A percentile compares a stretch with the other conserved stretches of the same genome.
These are phyloP conservation scores for Aspergillus caelatus DNA, from an alignment of 2,329 filamentous ascomycete genomes.

Conservation along the genomic window DNA sequence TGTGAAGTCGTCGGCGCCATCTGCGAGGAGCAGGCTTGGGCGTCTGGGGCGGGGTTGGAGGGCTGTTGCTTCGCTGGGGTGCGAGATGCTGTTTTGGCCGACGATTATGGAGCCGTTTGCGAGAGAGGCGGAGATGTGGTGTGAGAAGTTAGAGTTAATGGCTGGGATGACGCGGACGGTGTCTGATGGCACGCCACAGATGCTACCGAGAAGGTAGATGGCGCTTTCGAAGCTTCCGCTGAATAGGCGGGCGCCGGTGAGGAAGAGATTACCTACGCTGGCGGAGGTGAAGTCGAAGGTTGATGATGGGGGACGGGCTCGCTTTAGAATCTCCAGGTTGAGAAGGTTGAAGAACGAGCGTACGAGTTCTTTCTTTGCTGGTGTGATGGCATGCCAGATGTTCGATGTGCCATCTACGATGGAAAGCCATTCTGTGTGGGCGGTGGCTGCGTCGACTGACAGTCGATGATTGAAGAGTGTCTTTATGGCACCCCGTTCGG, in stretches of 20 bases:
- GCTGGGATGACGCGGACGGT: conserved; percentile 80
- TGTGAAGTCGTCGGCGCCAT: conserved; percentile 35
- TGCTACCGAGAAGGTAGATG: conserved; percentile 84
- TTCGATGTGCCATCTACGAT: conserved; percentile 81
- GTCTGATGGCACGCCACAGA: conserved; percentile 76
- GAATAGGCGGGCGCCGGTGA: conserved; percentile 85
- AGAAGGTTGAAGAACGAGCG: conserved; percentile 75
- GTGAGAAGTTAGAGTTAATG: conserved; percentile 92
- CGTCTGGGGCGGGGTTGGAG: conserved; percentile 36
- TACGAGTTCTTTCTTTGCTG: conserved; percentile 75
- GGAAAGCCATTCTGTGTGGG: conserved; percentile 80
- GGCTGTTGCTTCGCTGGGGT: conserved; percentile 70
- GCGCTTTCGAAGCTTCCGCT: conserved; percentile 90
- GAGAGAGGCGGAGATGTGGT: conserved; percentile 87
- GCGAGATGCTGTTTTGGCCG: conserved; percentile 90
- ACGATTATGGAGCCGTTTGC: conserved; percentile 76
- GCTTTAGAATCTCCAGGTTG: conserved; percentile 77
- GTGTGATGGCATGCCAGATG: conserved; percentile 72
- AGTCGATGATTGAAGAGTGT: conserved; percentile 86
- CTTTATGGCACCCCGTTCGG: conserved; percentile 75
- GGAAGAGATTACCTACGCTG: conserved; percentile 76
- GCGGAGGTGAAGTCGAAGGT: conserved; percentile 78
- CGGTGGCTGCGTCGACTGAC: conserved; percentile 61
- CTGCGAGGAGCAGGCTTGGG: conserved; percentile 40
- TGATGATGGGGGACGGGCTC: conserved; percentile 68